A percentile compares a stretch with the other conserved stretches of the same genome.
These are phyloP conservation scores for Penicillium janthinellum DNA, from an alignment of 2,329 filamentous ascomycete genomes.

Conservation along the genomic window DNA sequence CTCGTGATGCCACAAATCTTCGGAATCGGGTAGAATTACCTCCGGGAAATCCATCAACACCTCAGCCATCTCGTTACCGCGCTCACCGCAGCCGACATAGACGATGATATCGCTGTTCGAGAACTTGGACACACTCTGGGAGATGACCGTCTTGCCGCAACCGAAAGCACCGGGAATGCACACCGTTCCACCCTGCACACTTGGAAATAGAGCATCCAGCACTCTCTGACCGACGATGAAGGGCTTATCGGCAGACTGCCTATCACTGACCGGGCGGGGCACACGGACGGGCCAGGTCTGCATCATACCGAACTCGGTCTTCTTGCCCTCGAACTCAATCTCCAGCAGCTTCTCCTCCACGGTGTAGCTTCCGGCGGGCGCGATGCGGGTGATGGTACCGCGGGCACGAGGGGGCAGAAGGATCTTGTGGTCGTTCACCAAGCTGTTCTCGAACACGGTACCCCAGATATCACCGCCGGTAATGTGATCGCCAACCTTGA, in stretches of 20 bases:
- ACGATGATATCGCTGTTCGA: slow-evolving; percentile 99
- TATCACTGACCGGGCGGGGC: slow-evolving; percentile 88
- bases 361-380: slow-evolving; percentile 87
- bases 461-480: slow-evolving; percentile 96
- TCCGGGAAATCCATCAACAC: slow-evolving; percentile 99
- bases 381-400: slow-evolving; percentile 89
- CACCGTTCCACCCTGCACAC: slow-evolving; percentile 94
- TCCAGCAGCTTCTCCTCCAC: slow-evolving; percentile 93
- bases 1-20: not conserved
- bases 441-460: slow-evolving; percentile 91
- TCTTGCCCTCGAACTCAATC: slow-evolving; percentile 95
- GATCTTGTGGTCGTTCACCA: slow-evolving; percentile 91
- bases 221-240: slow-evolving; percentile 98
- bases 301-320: slow-evolving; percentile 96
- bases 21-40: slow-evolving; percentile 38
- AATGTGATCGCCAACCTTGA: slow-evolving; percentile 96
- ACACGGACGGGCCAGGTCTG: slow-evolving; percentile 98
- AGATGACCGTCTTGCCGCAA: slow-evolving; percentile 99
- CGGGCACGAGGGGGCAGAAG: slow-evolving; percentile 85
- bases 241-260: slow-evolving; percentile 82
- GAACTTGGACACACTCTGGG: slow-evolving; percentile 98
- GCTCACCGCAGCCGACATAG: slow-evolving; percentile 91
- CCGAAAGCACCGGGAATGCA: slow-evolving; percentile 98
- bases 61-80: slow-evolving; percentile 99
- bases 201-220: slow-evolving; percentile 91